Conservation (phyloP, 768 basidiomycete genomes). For the Psilocybe cyanescens region DNA sequence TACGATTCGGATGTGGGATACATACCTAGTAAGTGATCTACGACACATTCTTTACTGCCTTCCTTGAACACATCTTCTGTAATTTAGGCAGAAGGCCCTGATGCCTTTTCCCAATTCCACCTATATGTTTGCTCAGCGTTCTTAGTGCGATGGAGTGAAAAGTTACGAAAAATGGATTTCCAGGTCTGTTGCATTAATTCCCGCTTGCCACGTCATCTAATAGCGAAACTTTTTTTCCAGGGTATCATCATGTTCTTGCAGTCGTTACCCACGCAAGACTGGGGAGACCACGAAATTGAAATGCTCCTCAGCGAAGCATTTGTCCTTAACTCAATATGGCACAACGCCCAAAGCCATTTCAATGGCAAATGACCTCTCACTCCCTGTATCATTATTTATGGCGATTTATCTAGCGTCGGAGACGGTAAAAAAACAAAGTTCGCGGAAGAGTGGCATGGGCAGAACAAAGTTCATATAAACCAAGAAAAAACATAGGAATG, state of each 20-base stretch:
- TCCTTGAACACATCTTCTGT: conserved; percentile 1
- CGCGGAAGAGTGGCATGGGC: neutral
- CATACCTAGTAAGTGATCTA: conserved; percentile 80
- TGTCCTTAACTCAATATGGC: conserved; percentile 91
- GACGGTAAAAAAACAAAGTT: neutral
- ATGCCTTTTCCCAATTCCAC: conserved; percentile 99
- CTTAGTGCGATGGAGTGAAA: conserved; percentile 93
- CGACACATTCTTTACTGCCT: neutral
- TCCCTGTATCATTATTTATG: conserved; percentile 21
- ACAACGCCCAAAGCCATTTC: conserved; percentile 90
- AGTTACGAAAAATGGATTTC: conserved; percentile 96
- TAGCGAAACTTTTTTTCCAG: conserved; percentile 40
- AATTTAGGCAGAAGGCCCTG: conserved; percentile 88
- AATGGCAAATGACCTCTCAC: conserved; percentile 46
- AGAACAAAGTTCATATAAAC: neutral
- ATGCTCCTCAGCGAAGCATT: conserved; percentile 96
- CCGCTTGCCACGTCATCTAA: neutral
- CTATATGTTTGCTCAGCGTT: conserved; percentile 98
- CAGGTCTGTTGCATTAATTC: conserved; percentile 60
- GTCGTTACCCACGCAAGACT: conserved; percentile 87
- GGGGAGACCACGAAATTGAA: conserved; percentile 96
- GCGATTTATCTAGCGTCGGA: conserved; percentile 11
- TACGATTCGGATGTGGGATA: conserved; percentile 99
- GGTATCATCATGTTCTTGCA: conserved; percentile 99
- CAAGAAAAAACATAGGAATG: neutral